Base-by-base conservation (phyloP, 352 stramenopile genomes). In the Globisporangium rhizosaccharum region DNA sequence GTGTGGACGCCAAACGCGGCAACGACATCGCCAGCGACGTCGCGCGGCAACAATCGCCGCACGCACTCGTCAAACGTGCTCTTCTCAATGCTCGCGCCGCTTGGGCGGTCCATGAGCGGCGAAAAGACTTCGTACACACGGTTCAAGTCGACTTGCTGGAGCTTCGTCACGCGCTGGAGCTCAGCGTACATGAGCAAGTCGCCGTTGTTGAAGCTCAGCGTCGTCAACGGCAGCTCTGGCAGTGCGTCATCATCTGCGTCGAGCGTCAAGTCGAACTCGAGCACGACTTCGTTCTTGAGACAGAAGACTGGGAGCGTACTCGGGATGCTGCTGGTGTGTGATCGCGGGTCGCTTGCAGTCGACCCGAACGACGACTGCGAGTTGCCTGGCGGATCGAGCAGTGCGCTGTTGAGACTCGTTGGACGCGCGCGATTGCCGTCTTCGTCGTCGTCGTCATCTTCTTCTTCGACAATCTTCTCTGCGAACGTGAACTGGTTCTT, bases 131-230 rank as follows among this genome's bases (percentile, higher is more conserved):
- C 76, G 46, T 88, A 89, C 0, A 91, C 67, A 9, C 75, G 71
- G 17, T 76, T 76, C 20, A 95, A 61, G 17, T 84, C 70, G 15
- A 93, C 63, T n/a, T 88, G 69, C 36, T 88, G 75, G 12, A 95
- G 72, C 53, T 85, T 85, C 25, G 84, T 79, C 12, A 87, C 70
- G 25, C 82, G 76, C 57, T 95, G 85, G 0, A 95, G 67, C 57
- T 92, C 82, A 28, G 80, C 78, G 51, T 88, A 95, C 63, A 88
- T 82, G 30, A 95, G 79, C 58, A 95, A 53, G 48, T 95, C 82
- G 4, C 85, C 85, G 56, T 95, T 95, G 57, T 91, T 75, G 15
- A 91, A 93, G 49, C 77, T 82, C 33, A 94, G 59, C 0, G 72
- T 89, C 23, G 71, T 86, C 18, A 94, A 51, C 3, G 82, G 82